Conservation (phyloP, 2,329 filamentous ascomycete species). For the Botryotinia globosa region DNA sequence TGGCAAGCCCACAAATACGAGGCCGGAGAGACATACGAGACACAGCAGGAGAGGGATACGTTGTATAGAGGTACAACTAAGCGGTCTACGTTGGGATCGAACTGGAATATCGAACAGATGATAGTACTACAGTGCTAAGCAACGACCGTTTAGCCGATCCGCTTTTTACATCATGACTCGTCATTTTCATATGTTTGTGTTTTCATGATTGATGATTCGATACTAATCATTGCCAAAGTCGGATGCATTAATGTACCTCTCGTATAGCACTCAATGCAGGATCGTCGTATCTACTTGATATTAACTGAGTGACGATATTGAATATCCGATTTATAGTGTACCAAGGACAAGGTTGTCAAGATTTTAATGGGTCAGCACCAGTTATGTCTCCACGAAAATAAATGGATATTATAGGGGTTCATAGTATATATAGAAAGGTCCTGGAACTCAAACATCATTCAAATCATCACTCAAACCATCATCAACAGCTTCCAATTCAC, state of each 20-base stretch:
- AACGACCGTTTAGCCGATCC: no score
- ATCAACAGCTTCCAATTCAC: background rate
- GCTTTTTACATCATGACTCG: no score
- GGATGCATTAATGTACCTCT: no score
- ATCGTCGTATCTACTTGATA: background rate
- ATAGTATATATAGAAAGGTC: background rate
- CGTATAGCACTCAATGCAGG: no score
- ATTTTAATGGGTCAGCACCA: background rate
- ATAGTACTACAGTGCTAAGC: no score
- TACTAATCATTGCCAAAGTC: no score
- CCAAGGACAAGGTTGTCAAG: background rate
- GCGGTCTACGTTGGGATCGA: no score
- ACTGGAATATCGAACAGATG: no score
- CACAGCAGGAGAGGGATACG: background rate
- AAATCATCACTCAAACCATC: background rate
- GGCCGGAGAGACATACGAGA: background rate
- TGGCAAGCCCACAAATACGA: background rate
- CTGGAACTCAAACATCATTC: background rate
- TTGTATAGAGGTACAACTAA: no score
- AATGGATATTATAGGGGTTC: background rate
- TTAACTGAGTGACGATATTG: background rate
- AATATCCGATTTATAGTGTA: background rate
- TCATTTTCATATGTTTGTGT: no score
- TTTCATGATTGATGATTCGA: no score
- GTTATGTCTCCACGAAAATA: background rate